Conservation (phyloP, 371 early-diverging fungal genomes). For the Rhizomucor pusillus region DNA sequence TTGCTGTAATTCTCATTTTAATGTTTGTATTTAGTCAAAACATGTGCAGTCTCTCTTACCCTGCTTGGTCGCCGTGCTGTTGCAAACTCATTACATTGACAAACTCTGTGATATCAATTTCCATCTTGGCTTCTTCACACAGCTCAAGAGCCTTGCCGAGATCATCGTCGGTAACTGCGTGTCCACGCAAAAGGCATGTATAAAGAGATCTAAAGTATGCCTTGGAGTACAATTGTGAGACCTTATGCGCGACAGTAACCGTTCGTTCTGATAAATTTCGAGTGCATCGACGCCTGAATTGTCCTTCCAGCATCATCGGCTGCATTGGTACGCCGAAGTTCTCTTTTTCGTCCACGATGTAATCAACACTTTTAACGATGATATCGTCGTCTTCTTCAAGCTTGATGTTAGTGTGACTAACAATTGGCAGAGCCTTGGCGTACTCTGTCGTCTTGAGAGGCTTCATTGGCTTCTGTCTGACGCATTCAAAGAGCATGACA, state of each 20-base stretch:
- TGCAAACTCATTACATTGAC: constrained; percentile 60
- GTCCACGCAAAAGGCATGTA: constrained; percentile 59
- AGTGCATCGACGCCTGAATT: constrained; percentile 18
- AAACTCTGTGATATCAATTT: constrained; percentile 73
- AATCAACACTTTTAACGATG: constrained; percentile 20
- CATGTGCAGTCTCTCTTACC: constrained; percentile 24
- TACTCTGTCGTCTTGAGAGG: constrained; percentile 22
- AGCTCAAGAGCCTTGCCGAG: constrained; percentile 54
- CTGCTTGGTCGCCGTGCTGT: constrained; percentile 28
- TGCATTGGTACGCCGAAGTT: constrained; percentile 32
- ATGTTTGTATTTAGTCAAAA: neutral
- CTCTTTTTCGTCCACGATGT: constrained; percentile 38
- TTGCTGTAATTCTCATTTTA: neutral
- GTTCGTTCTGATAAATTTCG: constrained; percentile 25
- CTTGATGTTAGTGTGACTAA: constrained; percentile 1
- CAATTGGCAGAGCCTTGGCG: neutral
- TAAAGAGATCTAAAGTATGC: constrained; percentile 67
- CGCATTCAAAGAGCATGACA: constrained; percentile 59
- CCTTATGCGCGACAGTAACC: constrained; percentile 34
- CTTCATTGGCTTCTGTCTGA: constrained; percentile 51
- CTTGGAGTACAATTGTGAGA: constrained; percentile 44
- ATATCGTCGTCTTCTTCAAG: constrained; percentile 14
- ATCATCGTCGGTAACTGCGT: constrained; percentile 51
- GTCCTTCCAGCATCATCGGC: constrained; percentile 34
- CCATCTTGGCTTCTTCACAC: constrained; percentile 60